Percentiles rank a stretch among this genome's conserved stretches.
These are phyloP conservation scores for Spirogloea muscicola DNA, from an alignment of 139 green algal genomes.

Conservation along the genomic window DNA sequence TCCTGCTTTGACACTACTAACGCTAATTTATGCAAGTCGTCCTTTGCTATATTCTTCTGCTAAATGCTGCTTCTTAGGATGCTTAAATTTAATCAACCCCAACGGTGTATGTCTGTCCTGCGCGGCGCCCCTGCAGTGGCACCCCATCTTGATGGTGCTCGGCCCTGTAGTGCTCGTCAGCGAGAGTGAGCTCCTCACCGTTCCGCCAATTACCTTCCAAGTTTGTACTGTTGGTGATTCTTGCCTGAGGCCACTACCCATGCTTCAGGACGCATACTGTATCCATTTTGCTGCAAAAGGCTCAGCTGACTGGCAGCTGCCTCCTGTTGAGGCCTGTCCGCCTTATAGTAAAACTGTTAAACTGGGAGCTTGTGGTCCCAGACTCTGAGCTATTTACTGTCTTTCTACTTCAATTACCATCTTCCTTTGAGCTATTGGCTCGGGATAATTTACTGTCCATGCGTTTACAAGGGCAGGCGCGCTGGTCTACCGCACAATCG, in stretches of 20 bases:
- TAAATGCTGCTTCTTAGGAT: no score
- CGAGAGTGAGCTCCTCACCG: not conserved
- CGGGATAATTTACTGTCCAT: not conserved
- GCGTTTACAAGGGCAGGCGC: conserved; percentile 42
- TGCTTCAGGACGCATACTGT: no score
- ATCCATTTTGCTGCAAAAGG: not conserved
- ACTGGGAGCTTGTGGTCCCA: no score
- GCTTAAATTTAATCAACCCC: no score
- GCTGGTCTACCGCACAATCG: conserved; percentile 26
- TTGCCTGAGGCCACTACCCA: no score
- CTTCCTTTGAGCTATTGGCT: no score
- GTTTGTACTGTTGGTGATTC: not conserved
- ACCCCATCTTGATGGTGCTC: conserved; percentile 1
- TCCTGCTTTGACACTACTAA: not conserved
- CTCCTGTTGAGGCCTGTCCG: not conserved
- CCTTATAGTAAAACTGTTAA: no score
- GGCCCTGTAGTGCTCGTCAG: not conserved
- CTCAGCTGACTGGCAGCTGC: not conserved
- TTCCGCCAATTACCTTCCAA: not conserved
- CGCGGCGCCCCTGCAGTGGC: no score
- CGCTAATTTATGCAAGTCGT: not conserved
- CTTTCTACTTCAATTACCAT: no score
- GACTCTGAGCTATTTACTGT: no score
- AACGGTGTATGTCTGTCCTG: no score
- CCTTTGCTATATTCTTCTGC: no score